Conservation (phyloP, 2,329 filamentous ascomycete genomes). For the Penicillium sp. region DNA sequence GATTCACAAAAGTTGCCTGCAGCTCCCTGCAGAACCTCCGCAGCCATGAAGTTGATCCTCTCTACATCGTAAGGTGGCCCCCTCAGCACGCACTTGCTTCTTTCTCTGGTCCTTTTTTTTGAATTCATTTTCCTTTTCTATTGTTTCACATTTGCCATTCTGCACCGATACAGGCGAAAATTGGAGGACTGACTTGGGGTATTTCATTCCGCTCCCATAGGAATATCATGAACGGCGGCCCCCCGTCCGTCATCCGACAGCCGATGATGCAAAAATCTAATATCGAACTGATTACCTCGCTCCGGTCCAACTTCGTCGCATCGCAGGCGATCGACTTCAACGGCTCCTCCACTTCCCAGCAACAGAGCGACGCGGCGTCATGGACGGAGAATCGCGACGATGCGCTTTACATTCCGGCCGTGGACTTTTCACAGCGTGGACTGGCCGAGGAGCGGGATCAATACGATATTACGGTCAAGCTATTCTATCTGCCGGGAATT, state of each 20-base stretch:
- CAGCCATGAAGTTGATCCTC: slow-evolving; percentile 76
- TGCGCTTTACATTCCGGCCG: slow-evolving; percentile 68
- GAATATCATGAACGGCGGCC: slow-evolving; percentile 79
- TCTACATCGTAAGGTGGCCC: slow-evolving; percentile 67
- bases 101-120: too few species aligned
- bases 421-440: slow-evolving; percentile 64
- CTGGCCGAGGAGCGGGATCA: slow-evolving; percentile 73
- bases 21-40: slow-evolving; percentile 26
- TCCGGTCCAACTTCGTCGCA: slow-evolving; percentile 74
- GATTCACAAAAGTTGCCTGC: background rate
- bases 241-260: slow-evolving; percentile 76
- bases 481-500: slow-evolving; percentile 81
- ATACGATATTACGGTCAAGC: slow-evolving; percentile 92
- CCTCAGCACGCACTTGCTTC: background rate
- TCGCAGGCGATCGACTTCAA: slow-evolving; percentile 57
- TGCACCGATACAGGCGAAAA: background rate
- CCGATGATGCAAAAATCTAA: slow-evolving; percentile 77
- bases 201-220: slow-evolving; percentile 30
- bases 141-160: background rate
- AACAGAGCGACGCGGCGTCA: slow-evolving; percentile 33
- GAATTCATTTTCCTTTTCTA: too few species aligned
- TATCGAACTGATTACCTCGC: slow-evolving; percentile 81
- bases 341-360: slow-evolving; percentile 5
- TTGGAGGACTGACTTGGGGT: background rate
- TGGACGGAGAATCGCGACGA: slow-evolving; percentile 65